Percentiles rank a stretch among this genome's conserved stretches.
Evolutionary conservation across 129 eudicot genomes (phyloP).

Genomic region (Chrysanthemum lavandulifolium): DNA sequence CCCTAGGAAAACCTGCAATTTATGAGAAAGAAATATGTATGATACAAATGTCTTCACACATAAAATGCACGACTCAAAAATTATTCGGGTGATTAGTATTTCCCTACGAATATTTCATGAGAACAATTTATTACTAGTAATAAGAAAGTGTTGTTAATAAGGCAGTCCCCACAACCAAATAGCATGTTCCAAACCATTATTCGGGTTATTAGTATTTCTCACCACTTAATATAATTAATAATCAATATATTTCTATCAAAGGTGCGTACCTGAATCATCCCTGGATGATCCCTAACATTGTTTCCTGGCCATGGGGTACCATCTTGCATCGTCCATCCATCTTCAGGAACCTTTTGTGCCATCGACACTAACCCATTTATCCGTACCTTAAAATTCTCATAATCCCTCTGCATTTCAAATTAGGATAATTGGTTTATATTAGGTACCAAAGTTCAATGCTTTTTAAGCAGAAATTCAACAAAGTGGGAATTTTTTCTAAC

Average conservation of each 20-base stretch:
- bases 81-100: neutral
- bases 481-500: constrained; percentile 15
- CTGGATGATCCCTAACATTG: constrained; percentile 81
- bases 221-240: no score
- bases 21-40: neutral
- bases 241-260: no score
- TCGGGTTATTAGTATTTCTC: no score
- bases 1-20: constrained; percentile 60
- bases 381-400: constrained; percentile 70
- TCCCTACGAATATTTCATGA: no score
- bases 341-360: constrained; percentile 77
- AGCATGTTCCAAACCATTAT: no score
- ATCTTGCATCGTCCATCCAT: constrained; percentile 85
- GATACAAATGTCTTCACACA: neutral
- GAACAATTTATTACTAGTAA: no score
- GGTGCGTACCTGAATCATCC: constrained; percentile 67
- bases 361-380: constrained; percentile 65
- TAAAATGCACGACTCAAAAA: neutral
- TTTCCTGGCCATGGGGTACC: constrained; percentile 91
- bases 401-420: constrained; percentile 50
- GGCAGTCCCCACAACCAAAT: no score
- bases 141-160: no score
- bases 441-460: neutral
- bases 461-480: constrained; percentile 1
- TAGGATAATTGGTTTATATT: neutral